Base-by-base conservation (phyloP, 768 basidiomycete genomes). In the Pleurotus ostreatus region DNA sequence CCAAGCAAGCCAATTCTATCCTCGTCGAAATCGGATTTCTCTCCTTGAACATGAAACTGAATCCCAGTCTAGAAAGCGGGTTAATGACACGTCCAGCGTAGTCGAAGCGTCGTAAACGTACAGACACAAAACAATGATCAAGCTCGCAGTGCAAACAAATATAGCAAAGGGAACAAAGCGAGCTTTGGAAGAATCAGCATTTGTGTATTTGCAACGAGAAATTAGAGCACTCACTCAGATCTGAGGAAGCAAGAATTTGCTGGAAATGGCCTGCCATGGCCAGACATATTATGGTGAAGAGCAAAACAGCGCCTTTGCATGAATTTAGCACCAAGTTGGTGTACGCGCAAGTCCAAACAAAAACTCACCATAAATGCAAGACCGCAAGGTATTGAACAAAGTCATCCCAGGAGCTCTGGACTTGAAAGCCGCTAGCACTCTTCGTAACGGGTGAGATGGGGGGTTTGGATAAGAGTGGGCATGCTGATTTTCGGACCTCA, bases 111-210 rank as follows among this genome's bases (percentile, higher is more conserved):
- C 55, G 13, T 47, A 39, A 26, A 77, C 85, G 65, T 61, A 89
- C 89, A 93, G 78, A 55, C 81, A 70, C 41, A 82, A 61, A 49
- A 91, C 78, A 62, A 91, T 81, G 60, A 89, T 69, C 66, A 92
- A 65, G 65, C 86, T 89, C 38, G 80, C 81, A 41, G 78, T 78
- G 64, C 85, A 88, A 44, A 91, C 88, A 62, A 92, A 92, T 66
- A 93, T 80, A 53, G 91, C 86, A 65, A 91, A 89, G 15, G 91
- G 91, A 39, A 93, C 85, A 66, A 92, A 93, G 73, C 86, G 89
- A 73, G 91, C 91, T 93, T 30, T 11, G 8, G 30, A 34, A 9
- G 63, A 6, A 54, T 34, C 20, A 48, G 47, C 54, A 46, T 57
- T 54, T 55, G 45, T 55, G 38, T 49, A 52, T 49, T 61, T 30